Base-by-base conservation (phyloP, 1,284 basidiomycete genomes). In the Spongispora temasekensis region DNA sequence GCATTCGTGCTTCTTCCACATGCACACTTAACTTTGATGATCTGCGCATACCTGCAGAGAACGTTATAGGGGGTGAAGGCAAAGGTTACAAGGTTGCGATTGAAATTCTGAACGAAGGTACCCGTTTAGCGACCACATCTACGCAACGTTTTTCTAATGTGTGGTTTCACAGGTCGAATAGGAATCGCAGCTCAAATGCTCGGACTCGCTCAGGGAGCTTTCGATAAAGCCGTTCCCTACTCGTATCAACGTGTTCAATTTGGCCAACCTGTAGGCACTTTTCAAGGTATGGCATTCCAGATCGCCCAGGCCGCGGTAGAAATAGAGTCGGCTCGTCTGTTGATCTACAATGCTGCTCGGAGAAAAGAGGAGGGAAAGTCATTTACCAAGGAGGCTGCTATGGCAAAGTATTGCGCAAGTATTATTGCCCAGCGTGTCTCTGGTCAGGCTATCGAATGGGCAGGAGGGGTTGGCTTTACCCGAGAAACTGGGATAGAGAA, bases 51-150 rank as follows among this genome's bases (percentile, higher is more conserved):
- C 97, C 97, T 5, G 90, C 86, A 59, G 95, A 93, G 77, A 98
- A 99, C 75, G 78, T 99, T 61, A 90, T 99, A 67, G 97, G 97
- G 23, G 92, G 91, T 56, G 91, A 90, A 69, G 97, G 97, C 59
- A 89, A 93, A 75, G 97, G 97, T 0, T 99, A 99, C 84, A 98
- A 98, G 83, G 85, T 95, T 72, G 97, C 97, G 56, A 99, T 99
- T 65, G 94, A 99, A 78, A 98, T 98, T 66, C 78, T 99, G 62
- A 99, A 99, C 76, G 97, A 99, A 79, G 96, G 87, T 78, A 71
- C 30, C 59, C 59, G 32, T 57, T 34, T 34, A 9, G 32, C 15
- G 31, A 12, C 7, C 52, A 31, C n/a, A 9, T 61, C 51, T 9
- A 19, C n/a, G 6, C 15, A 28, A 17, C 13, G 19, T 30, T 28